phyloP scores from a whole-genome alignment of 306 rosid genomes.

The Cajanus cajan region DNA sequence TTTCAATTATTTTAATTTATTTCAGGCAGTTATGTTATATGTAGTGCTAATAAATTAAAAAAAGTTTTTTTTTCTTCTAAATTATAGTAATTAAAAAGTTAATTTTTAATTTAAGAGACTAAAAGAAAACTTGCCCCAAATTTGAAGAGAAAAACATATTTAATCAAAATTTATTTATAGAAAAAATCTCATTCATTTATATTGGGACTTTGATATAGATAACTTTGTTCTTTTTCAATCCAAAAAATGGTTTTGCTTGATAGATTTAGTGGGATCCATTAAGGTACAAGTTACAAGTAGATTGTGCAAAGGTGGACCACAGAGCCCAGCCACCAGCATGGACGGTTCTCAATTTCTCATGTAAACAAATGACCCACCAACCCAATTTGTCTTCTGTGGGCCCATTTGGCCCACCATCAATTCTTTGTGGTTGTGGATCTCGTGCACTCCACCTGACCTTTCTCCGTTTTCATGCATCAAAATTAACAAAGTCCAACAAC shows the following conservation, averaged over 20 bases:
- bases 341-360: slow-evolving; percentile 31
- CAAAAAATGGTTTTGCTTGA: not conserved
- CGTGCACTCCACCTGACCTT: not conserved
- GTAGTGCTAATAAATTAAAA: too few species aligned
- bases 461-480: not conserved
- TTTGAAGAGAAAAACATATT: too few species aligned
- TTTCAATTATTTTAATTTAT: too few species aligned
- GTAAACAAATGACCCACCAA: not conserved
- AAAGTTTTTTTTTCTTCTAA: too few species aligned
- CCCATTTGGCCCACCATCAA: not conserved
- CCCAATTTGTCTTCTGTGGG: not conserved
- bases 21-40: too few species aligned
- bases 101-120: too few species aligned
- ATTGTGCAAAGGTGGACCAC: not conserved
- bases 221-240: not conserved
- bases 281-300: not conserved
- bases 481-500: too few species aligned
- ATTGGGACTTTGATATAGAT: too few species aligned
- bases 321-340: not conserved
- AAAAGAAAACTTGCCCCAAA: too few species aligned
- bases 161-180: too few species aligned
- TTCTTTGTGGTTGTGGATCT: not conserved
- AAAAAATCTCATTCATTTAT: too few species aligned
- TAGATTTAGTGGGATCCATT: not conserved
- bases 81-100: too few species aligned